Conservation (phyloP, 2,329 filamentous ascomycete species). For the Sclerotinia minor region DNA sequence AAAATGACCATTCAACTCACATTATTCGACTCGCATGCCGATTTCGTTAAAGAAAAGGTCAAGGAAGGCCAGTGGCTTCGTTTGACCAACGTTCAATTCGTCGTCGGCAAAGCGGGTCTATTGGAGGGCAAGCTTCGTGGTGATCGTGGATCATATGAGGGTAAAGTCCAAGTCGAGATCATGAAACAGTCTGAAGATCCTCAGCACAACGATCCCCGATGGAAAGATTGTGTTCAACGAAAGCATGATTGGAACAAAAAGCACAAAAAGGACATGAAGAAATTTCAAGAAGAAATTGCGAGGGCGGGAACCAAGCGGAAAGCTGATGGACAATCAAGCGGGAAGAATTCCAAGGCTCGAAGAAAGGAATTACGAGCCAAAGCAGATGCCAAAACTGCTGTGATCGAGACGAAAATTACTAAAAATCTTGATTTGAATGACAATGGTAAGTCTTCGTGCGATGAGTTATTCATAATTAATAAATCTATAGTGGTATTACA, state of each 20-base stretch:
- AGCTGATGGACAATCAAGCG: constrained; percentile 24
- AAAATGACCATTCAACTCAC: constrained; percentile 70
- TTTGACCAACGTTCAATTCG: constrained; percentile 73
- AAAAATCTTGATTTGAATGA: constrained; percentile 36
- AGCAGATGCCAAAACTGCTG: constrained; percentile 38
- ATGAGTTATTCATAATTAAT: background rate
- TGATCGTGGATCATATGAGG: constrained; percentile 51
- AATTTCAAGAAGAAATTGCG: constrained; percentile 43
- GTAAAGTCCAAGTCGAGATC: constrained; percentile 59
- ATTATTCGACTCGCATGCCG: constrained; percentile 67
- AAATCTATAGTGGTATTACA: constrained; percentile 12
- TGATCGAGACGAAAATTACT: constrained; percentile 26
- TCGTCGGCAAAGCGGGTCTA: constrained; percentile 50
- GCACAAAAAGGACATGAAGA: constrained; percentile 46
- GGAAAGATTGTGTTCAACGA: constrained; percentile 61
- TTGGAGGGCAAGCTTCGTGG: constrained; percentile 73
- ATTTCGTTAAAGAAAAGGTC: constrained; percentile 56
- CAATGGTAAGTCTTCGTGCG: constrained; percentile 41
- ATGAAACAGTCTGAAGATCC: constrained; percentile 47
- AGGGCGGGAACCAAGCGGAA: constrained; percentile 40
- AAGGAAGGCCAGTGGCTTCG: constrained; percentile 61
- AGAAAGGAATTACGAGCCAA: constrained; percentile 39
- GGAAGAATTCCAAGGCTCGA: constrained; percentile 35
- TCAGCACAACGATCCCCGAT: constrained; percentile 49
- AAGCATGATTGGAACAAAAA: constrained; percentile 59